Evolutionary conservation across 805 yeast genomes (phyloP).

Genomic region (Metschnikowia matae): DNA sequence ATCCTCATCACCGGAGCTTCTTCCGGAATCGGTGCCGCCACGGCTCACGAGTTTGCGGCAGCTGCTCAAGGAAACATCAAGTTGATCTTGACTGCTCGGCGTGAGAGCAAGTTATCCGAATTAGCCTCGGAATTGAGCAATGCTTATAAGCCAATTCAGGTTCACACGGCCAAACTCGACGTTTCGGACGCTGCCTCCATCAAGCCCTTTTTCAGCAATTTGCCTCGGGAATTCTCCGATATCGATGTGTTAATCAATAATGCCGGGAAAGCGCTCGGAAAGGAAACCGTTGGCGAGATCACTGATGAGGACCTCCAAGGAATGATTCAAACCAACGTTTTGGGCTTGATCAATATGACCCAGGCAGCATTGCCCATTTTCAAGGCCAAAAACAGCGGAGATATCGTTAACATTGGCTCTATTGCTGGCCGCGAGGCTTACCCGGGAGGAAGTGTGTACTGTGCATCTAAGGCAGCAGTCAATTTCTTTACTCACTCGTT

Average conservation of each 20-base stretch:
- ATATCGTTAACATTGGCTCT: constrained; percentile 35
- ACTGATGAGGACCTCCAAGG: constrained; percentile 28
- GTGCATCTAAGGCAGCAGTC: constrained; percentile 38
- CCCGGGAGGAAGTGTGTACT: constrained; percentile 37
- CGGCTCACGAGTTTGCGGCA: constrained; percentile 80
- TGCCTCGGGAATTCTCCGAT: constrained; percentile 34
- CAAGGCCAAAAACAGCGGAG: constrained; percentile 33
- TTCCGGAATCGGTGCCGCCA: constrained; percentile 91
- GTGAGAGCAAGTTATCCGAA: constrained; percentile 26
- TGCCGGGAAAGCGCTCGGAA: constrained; percentile 40
- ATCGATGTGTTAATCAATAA: constrained; percentile 38
- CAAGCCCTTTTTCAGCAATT: constrained; percentile 24
- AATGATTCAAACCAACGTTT: constrained; percentile 37
- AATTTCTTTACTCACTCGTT: constrained; percentile 31
- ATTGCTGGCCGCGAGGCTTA: constrained; percentile 39
- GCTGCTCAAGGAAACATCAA: constrained; percentile 36
- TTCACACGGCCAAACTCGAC: constrained; percentile 31
- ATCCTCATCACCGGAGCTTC: constrained; percentile 78
- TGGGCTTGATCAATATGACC: constrained; percentile 35
- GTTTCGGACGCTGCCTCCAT: constrained; percentile 27
- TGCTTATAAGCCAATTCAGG: constrained; percentile 23
- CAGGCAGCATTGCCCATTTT: constrained; percentile 36
- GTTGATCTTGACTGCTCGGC: constrained; percentile 37
- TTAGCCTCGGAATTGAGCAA: constrained; percentile 24
- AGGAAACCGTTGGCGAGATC: constrained; percentile 29